Evolutionary conservation across 169 alveolate species (phyloP).

Genomic region (Fabrea salina): DNA sequence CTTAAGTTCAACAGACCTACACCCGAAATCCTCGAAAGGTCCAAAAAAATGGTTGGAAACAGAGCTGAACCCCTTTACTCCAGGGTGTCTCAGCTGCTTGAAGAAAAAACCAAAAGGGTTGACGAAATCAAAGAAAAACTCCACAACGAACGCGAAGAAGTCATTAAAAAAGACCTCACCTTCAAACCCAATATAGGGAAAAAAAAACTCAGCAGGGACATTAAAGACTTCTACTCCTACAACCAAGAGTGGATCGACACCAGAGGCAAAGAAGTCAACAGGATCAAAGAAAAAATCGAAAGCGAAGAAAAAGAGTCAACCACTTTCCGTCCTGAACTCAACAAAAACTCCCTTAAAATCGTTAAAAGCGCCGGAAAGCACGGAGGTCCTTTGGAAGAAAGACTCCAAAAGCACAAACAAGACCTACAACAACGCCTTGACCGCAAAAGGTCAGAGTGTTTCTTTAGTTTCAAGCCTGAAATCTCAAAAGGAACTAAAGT

Average conservation of each 20-base stretch:
- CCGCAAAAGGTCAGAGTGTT: too few species aligned
- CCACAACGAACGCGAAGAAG: background rate
- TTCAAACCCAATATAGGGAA: background rate
- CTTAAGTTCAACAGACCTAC: background rate
- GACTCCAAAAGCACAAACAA: too few species aligned
- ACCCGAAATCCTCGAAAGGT: constrained; percentile 3
- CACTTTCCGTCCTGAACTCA: constrained; percentile 3
- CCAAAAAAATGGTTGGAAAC: background rate
- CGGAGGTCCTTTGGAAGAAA: constrained; percentile 11
- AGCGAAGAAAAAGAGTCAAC: background rate
- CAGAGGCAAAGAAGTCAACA: background rate
- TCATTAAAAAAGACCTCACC: background rate
- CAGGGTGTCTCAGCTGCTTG: background rate
- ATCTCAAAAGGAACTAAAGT: too few species aligned
- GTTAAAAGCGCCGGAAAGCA: background rate
- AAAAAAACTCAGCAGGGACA: background rate
- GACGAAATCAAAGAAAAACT: background rate
- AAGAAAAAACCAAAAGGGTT: background rate
- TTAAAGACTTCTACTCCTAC: constrained; percentile 1
- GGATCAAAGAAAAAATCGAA: background rate
- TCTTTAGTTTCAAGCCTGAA: too few species aligned
- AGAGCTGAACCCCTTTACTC: background rate
- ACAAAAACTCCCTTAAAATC: constrained; percentile 1
- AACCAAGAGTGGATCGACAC: constrained; percentile 5
- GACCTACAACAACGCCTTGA: too few species aligned